Conservation (phyloP, 2,329 filamentous ascomycete species). For the Pestalotiopsis sp. region DNA sequence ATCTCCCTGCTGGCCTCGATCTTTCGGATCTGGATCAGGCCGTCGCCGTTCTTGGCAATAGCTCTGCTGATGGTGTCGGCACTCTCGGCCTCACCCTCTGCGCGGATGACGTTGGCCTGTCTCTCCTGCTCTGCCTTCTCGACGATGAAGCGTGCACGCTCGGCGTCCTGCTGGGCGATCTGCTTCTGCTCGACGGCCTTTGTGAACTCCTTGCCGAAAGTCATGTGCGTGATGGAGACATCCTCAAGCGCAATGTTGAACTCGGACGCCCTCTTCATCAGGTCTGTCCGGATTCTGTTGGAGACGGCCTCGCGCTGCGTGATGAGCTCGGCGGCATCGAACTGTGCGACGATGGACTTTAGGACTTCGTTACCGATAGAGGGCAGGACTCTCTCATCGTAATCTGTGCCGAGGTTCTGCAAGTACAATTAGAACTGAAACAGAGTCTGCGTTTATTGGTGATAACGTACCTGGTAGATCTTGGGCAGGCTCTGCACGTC, state of each 20-base stretch:
- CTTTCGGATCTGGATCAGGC: conserved; percentile 91
- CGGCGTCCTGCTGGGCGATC: conserved; percentile 98
- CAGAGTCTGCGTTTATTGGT: background rate
- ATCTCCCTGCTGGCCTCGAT: conserved; percentile 98
- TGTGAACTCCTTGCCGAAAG: conserved; percentile 98
- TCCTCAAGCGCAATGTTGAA: conserved; percentile 99
- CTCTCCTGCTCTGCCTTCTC: conserved; percentile 98
- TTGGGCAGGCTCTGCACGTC: conserved; percentile 91
- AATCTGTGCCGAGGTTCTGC: conserved; percentile 94
- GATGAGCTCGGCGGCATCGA: conserved; percentile 98
- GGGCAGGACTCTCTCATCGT: conserved; percentile 96
- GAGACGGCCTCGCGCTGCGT: conserved; percentile 97
- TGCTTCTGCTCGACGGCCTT: conserved; percentile 99
- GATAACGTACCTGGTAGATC: conserved; percentile 85
- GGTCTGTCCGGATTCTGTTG: conserved; percentile 88
- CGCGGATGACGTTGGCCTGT: conserved; percentile 97
- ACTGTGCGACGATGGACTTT: conserved; percentile 97
- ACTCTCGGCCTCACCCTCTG: conserved; percentile 96
- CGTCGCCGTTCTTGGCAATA: conserved; percentile 90
- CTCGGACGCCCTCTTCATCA: conserved; percentile 89
- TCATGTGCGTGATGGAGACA: conserved; percentile 99
- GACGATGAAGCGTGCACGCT: conserved; percentile 96
- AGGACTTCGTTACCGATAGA: conserved; percentile 99
- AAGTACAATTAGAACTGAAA: background rate
- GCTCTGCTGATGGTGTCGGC: conserved; percentile 95